phyloP scores from a whole-genome alignment of 352 stramenopile genomes.

The Blastocystis sp. region DNA sequence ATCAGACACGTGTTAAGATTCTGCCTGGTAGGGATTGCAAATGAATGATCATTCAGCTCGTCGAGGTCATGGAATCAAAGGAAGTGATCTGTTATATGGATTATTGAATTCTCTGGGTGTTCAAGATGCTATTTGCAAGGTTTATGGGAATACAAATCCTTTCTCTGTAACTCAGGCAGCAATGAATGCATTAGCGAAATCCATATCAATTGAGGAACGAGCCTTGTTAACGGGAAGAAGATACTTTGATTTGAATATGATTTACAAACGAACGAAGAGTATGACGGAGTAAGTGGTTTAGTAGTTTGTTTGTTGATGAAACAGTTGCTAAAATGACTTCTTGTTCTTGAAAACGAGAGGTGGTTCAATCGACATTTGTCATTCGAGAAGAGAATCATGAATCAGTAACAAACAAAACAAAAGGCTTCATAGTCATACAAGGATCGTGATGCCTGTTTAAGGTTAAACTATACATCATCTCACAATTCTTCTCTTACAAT shows the following conservation, averaged over 20 bases:
- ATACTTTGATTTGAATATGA: slow-evolving; percentile 54
- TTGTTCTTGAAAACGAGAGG: too few species aligned
- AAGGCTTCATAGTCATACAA: slow-evolving; percentile 50
- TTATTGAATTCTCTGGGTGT: slow-evolving; percentile 27
- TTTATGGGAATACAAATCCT: slow-evolving; percentile 50
- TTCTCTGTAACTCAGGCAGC: slow-evolving; percentile 47
- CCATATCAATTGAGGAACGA: not conserved
- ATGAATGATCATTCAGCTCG: slow-evolving; percentile 10
- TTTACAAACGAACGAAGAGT: slow-evolving; percentile 14
- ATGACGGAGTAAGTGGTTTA: slow-evolving; percentile 8
- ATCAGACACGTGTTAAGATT: slow-evolving; percentile 52
- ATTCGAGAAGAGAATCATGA: too few species aligned
- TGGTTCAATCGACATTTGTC: too few species aligned
- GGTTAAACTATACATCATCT: not conserved
- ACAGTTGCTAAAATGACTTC: not conserved
- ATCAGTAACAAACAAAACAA: not conserved
- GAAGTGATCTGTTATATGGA: slow-evolving; percentile 39
- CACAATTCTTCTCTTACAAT: not conserved
- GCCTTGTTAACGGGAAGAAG: not conserved
- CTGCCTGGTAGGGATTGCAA: not conserved
- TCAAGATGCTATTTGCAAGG: slow-evolving; percentile 51
- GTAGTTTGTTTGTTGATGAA: not conserved
- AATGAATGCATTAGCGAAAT: slow-evolving; percentile 39
- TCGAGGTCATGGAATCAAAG: slow-evolving; percentile 45
- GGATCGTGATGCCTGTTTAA: slow-evolving; percentile 21